These are phyloP conservation scores for Penicillium atrosanguineum DNA, from an alignment of 495 filamentous ascomycete species.

Conservation along the genomic window DNA sequence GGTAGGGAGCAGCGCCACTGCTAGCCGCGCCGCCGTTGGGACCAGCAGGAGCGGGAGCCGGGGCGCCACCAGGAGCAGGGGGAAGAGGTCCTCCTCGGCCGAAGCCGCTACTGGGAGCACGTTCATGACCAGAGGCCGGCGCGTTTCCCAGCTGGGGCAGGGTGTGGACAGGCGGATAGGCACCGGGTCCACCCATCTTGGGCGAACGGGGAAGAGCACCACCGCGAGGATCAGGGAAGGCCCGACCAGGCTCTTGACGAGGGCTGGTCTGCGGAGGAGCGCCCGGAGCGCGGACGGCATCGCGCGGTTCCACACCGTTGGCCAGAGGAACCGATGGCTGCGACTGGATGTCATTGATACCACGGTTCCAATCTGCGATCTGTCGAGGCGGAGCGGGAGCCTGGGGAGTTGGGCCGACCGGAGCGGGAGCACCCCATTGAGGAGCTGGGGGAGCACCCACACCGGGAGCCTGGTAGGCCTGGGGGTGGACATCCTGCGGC, in stretches of 20 bases:
- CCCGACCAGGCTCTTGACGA: constrained; percentile 65
- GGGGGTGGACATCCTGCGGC: constrained; percentile 82
- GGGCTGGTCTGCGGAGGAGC: constrained; percentile 67
- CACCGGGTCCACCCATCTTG: constrained; percentile 55
- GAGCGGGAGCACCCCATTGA: constrained; percentile 75
- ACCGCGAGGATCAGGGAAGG: constrained; percentile 70
- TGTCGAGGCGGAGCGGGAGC: constrained; percentile 60
- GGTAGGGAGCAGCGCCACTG: constrained; percentile 50
- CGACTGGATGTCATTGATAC: constrained; percentile 72
- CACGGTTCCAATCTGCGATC: constrained; percentile 69
- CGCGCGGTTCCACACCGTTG: constrained; percentile 77
- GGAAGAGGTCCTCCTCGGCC: constrained; percentile 33
- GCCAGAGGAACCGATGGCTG: constrained; percentile 61
- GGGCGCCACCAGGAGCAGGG: constrained; percentile 44
- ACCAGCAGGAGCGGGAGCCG: constrained; percentile 52
- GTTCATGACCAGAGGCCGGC: constrained; percentile 48
- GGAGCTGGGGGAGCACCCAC: constrained; percentile 72
- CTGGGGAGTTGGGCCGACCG: constrained; percentile 60
- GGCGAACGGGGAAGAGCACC: constrained; percentile 57
- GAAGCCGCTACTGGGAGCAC: constrained; percentile 57
- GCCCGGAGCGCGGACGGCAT: constrained; percentile 62
- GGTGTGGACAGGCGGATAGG: constrained; percentile 60
- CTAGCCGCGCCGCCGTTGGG: constrained; percentile 51
- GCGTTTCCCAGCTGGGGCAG: constrained; percentile 62
- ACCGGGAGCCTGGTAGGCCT: constrained; percentile 74